Evolutionary conservation across 805 yeast species (phyloP).

Genomic region (Metschnikowia noctiluminum): DNA sequence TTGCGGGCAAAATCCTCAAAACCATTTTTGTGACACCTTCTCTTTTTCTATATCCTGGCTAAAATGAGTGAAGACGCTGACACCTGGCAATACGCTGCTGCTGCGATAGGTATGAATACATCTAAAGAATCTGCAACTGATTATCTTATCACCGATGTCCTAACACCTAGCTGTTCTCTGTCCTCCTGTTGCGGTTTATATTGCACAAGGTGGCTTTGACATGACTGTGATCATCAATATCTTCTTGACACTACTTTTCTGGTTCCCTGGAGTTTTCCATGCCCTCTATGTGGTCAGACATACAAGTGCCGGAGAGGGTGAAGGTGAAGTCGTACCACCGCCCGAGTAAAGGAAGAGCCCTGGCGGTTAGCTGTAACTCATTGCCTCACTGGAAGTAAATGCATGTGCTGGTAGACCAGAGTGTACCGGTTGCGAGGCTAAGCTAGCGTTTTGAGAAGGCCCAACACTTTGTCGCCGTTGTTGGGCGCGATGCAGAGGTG

Average conservation of each 20-base stretch:
- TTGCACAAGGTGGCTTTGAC: constrained; percentile 4
- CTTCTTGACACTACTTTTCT: constrained; percentile 8
- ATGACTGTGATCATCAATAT: constrained; percentile 2
- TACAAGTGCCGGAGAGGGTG: not conserved
- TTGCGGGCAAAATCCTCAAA: not conserved
- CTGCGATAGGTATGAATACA: constrained; percentile 5
- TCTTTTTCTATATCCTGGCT: constrained; percentile 6
- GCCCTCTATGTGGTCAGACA: constrained; percentile 4
- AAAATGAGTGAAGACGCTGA: constrained; percentile 10
- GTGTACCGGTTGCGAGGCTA: not conserved
- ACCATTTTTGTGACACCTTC: not conserved
- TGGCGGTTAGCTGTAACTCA: too few species aligned
- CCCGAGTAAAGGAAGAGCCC: not conserved
- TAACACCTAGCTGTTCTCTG: constrained; percentile 1
- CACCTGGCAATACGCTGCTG: constrained; percentile 8
- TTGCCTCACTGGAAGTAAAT: not conserved
- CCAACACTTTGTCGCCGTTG: constrained; percentile 5
- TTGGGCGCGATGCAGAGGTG: constrained; percentile 8
- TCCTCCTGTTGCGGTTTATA: constrained; percentile 9
- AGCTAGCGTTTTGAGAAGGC: not conserved
- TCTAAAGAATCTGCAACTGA: too few species aligned
- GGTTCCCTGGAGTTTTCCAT: constrained; percentile 10
- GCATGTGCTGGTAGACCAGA: constrained; percentile 4
- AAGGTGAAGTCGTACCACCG: not conserved
- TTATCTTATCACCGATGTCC: too few species aligned